Evolutionary conservation across 1,284 basidiomycete species (phyloP), one percentile per base, ranked within the genome.

Genomic region (Fomitiporia mediterranea): DNA sequence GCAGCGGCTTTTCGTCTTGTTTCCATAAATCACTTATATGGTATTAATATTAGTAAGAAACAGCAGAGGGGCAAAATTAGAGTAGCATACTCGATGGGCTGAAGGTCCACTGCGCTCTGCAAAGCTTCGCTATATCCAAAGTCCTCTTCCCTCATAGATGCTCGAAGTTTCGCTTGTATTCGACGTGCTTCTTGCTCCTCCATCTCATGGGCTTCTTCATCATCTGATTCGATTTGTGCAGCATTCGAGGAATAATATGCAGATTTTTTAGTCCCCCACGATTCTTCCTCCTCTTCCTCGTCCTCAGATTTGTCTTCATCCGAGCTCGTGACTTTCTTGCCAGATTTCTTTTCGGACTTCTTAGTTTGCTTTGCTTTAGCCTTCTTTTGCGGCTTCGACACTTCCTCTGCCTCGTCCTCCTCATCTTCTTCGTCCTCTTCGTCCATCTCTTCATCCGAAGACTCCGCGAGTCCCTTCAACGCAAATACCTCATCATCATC

Each of bases 161-260:
- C 86, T 19, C 89, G 77, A 37, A 82, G 76, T 70, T 89, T 91
- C 25, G 75, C 71, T 69, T 97, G 95, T 51, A 98, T 70, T 49
- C 91, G 76, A 64, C 75, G 84, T 5, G 90, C 91, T 71, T 98
- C 94, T 66, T 89, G 84, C 68, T 93, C 89, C 66, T 97, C 94
- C 57, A 96, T 74, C 65, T 91, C 88, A 65, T 87, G 81, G 37
- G 84, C 89, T 68, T 93, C 90, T 61, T 94, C 91, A 60, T 91
- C 89, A 63, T 91, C 90, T 39, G 89, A 89, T 49, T 91, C 89
- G 32, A 90, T 71, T 54, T 89, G 76, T 19, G 80, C 83, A 34
- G 88, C 90, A 67, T 93, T 92, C 25, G 88, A 90, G 2, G 91
- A 82, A 69, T 95, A 94, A 69, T 94, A 95, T 19, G 84, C 84